A percentile compares a stretch with the other conserved stretches of the same genome.
Conservation (phyloP, 345 rosid genomes). For the Camelina sativa region DNA sequence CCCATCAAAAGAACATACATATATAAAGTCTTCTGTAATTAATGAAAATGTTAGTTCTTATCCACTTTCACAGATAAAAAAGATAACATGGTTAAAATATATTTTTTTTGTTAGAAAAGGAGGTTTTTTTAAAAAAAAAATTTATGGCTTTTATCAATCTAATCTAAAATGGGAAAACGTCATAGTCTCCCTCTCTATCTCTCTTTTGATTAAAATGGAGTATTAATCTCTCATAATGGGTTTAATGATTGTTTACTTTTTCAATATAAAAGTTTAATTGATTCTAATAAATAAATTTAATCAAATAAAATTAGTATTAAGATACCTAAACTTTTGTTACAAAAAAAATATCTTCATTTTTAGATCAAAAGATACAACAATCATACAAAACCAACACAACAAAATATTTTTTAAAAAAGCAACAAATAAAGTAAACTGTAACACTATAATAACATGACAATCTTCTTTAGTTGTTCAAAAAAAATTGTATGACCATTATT, state of each 20-base stretch:
- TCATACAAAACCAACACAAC: slow-evolving; percentile 5
- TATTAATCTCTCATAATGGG: background rate
- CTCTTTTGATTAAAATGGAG: background rate
- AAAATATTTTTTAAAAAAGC: background rate
- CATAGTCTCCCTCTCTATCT: background rate
- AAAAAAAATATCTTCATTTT: background rate
- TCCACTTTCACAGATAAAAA: background rate
- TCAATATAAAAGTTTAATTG: background rate
- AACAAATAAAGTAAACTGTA: slow-evolving; percentile 23
- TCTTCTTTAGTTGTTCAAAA: slow-evolving; percentile 1
- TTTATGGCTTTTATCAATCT: background rate
- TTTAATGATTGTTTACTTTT: slow-evolving; percentile 14
- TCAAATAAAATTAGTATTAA: background rate
- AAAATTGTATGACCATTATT: slow-evolving; percentile 3
- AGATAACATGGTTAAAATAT: background rate
- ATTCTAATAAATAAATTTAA: background rate
- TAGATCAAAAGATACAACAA: background rate
- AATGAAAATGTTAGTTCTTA: background rate
- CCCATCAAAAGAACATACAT: slow-evolving; percentile 26
- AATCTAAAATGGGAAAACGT: background rate
- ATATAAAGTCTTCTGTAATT: background rate
- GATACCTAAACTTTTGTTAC: background rate
- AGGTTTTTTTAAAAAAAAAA: background rate
- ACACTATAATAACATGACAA: slow-evolving; percentile 19
- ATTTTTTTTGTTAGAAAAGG: background rate